phyloP scores from a whole-genome alignment of 2,329 filamentous ascomycete genomes.

The Neocucurbitaria cava region DNA sequence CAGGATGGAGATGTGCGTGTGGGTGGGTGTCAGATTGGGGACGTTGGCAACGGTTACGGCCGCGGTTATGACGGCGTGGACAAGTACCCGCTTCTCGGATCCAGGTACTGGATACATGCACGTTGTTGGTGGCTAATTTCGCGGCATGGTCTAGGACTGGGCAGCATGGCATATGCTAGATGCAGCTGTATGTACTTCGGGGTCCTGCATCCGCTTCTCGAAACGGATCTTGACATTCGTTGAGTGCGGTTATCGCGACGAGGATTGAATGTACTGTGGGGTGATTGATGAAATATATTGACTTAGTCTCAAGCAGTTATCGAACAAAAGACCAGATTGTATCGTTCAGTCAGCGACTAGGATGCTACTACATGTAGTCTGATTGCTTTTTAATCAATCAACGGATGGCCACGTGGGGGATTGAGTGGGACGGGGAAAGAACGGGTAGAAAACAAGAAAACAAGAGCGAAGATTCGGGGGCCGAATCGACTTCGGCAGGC shows the following conservation, averaged over 20 bases:
- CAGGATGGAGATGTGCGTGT: not conserved
- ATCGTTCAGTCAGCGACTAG: not conserved
- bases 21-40: conserved; percentile 1
- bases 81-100: conserved; percentile 32
- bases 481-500: not conserved
- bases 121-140: conserved; percentile 26
- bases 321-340: not conserved
- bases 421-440: not conserved
- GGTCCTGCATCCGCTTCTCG: conserved; percentile 19
- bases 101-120: conserved; percentile 23
- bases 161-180: conserved; percentile 44
- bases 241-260: conserved; percentile 1
- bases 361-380: not conserved
- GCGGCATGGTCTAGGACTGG: conserved; percentile 36
- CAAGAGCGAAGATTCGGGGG: not conserved
- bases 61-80: conserved; percentile 32
- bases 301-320: not conserved
- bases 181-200: conserved; percentile 13
- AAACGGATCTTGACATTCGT: conserved; percentile 13
- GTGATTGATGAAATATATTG: not conserved
- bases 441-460: not conserved
- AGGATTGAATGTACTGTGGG: not conserved
- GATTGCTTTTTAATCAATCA: not conserved
- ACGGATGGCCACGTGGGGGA: not conserved
- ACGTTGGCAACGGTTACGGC: conserved; percentile 19